These are phyloP conservation scores for Crithidia mellificae DNA, from an alignment of 208 protist species.

Conservation along the genomic window DNA sequence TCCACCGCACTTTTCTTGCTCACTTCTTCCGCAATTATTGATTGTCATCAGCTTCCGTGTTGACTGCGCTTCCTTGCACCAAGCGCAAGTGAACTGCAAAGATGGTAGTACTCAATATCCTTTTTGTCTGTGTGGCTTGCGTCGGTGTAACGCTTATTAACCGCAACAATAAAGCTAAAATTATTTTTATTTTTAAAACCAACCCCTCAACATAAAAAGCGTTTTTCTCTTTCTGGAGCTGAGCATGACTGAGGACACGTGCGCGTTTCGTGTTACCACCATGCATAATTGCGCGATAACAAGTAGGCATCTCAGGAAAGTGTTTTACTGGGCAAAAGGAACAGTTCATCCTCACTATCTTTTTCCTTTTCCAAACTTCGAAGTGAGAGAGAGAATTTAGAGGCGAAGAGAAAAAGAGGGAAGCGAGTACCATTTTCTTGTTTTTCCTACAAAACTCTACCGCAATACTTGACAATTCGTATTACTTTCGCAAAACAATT, in stretches of 20 bases:
- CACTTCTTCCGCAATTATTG: not conserved
- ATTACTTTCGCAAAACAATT: slow-evolving; percentile 3
- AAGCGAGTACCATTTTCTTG: not conserved
- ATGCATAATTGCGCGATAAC: not conserved
- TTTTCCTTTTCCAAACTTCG: not conserved
- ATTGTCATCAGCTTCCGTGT: no score
- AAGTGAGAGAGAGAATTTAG: not conserved
- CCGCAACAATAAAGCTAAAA: no score
- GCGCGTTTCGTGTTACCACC: slow-evolving; percentile 11
- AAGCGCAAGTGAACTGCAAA: no score
- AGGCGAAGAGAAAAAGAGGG: slow-evolving; percentile 2
- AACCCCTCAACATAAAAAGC: no score
- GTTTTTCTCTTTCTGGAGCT: not conserved
- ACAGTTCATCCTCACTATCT: not conserved
- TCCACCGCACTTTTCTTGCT: not conserved
- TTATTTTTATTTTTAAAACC: not conserved
- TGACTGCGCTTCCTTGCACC: no score
- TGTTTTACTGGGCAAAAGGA: not conserved
- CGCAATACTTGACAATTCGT: slow-evolving; percentile 11
- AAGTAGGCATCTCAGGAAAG: no score
- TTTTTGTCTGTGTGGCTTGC: no score
- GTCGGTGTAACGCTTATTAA: no score
- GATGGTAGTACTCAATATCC: no score
- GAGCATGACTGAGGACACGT: slow-evolving; percentile 14
- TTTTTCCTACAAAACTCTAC: slow-evolving; percentile 8